Percentiles rank a stretch among this genome's conserved stretches.
phyloP scores from a whole-genome alignment of 371 early-diverging fungal genomes.

The Lichtheimia corymbifera region DNA sequence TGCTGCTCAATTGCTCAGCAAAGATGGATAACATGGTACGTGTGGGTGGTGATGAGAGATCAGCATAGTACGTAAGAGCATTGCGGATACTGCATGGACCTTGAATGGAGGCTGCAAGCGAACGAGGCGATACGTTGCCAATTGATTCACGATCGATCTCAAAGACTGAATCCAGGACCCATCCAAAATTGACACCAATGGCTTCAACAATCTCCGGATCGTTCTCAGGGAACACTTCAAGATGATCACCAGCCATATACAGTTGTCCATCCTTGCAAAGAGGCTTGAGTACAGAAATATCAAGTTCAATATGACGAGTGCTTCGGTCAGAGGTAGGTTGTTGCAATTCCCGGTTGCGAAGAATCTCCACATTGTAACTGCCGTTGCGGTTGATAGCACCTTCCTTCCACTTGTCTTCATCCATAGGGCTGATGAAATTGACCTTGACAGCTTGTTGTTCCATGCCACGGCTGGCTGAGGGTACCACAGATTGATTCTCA shows the following conservation, averaged over 20 bases:
- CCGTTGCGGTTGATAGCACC: slow-evolving; percentile 32
- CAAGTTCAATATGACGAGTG: slow-evolving; percentile 53
- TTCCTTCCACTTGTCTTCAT: slow-evolving; percentile 30
- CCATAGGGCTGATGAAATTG: slow-evolving; percentile 26
- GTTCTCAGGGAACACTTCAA: slow-evolving; percentile 57
- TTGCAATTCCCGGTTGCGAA: slow-evolving; percentile 36
- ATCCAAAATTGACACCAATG: slow-evolving; percentile 46
- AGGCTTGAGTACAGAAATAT: slow-evolving; percentile 28
- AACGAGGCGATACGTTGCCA: slow-evolving; percentile 44
- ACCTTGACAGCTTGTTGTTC: slow-evolving; percentile 23
- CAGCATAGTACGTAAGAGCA: slow-evolving; percentile 52
- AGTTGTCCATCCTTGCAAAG: slow-evolving; percentile 23
- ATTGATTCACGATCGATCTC: slow-evolving; percentile 38
- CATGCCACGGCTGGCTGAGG: slow-evolving; percentile 20
- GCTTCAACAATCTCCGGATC: slow-evolving; percentile 36
- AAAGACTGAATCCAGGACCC: slow-evolving; percentile 58
- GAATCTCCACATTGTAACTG: slow-evolving; percentile 26
- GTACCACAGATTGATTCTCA: slow-evolving; percentile 34
- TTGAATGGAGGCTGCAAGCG: slow-evolving; percentile 46
- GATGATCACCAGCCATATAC: slow-evolving; percentile 59
- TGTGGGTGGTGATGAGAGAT: slow-evolving; percentile 46
- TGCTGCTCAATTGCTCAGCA: slow-evolving; percentile 37
- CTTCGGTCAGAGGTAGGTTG: slow-evolving; percentile 36
- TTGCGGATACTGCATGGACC: slow-evolving; percentile 53
- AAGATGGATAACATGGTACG: slow-evolving; percentile 45